Evolutionary conservation across 2,329 filamentous ascomycete genomes (phyloP).

Genomic region (Pyrenochaeta sp.): DNA sequence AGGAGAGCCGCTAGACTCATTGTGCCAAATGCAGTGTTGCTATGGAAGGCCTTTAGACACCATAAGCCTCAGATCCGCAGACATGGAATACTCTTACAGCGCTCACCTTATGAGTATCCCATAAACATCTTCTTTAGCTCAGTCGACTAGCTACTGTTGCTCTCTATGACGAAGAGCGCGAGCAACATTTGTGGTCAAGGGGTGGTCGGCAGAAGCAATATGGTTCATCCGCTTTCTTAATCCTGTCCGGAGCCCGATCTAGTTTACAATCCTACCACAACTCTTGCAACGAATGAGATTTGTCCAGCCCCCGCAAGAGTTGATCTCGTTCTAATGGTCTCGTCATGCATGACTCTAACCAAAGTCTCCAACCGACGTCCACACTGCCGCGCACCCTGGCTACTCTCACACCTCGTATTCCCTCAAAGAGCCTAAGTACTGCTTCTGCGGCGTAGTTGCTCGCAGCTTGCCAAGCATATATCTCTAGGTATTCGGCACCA

Average conservation of each 20-base stretch:
- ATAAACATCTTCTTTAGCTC: background rate
- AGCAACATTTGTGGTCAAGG: background rate
- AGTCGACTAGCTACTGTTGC: background rate
- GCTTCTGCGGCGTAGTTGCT: background rate
- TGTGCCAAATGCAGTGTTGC: background rate
- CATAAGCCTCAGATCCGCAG: background rate
- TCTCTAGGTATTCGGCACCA: background rate
- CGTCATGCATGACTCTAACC: background rate
- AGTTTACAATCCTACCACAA: background rate
- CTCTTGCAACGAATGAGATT: background rate
- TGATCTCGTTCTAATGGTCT: background rate
- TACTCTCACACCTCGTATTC: background rate
- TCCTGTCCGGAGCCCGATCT: background rate
- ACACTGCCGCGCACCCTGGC: background rate
- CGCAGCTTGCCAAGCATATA: background rate
- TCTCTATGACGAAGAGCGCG: background rate
- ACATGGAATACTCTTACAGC: background rate
- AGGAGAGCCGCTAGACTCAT: too few species aligned
- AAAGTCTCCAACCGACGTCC: background rate
- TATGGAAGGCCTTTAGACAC: background rate
- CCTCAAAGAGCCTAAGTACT: background rate
- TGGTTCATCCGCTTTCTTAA: background rate
- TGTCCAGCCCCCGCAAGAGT: background rate
- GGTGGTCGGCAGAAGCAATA: background rate
- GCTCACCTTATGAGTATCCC: background rate